Evolutionary conservation across 2,329 filamentous ascomycete species (phyloP).

Genomic region (Botrytis byssoidea): DNA sequence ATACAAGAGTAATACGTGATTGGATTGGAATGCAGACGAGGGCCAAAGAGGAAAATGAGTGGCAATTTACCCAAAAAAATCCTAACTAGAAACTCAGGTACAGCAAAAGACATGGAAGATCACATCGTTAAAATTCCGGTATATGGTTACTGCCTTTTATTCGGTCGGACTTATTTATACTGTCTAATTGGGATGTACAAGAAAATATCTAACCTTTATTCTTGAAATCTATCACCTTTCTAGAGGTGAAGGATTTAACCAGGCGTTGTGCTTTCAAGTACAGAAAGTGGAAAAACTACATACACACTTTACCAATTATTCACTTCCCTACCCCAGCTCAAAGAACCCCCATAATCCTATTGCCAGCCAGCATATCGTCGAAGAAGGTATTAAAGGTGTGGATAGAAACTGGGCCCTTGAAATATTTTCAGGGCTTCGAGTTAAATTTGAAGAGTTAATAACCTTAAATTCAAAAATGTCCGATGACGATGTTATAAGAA

Average conservation of each 20-base stretch:
- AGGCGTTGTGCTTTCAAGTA: not conserved
- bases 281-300: not conserved
- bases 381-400: not conserved
- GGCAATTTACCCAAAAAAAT: not conserved
- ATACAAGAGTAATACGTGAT: not conserved
- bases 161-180: not conserved
- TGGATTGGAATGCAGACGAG: not conserved
- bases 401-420: not conserved
- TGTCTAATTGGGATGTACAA: not conserved
- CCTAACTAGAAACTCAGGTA: not conserved
- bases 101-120: not conserved
- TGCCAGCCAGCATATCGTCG: not conserved
- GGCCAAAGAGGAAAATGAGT: not conserved
- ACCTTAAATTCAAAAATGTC: conserved; percentile 14
- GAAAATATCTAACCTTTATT: not conserved
- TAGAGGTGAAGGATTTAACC: not conserved
- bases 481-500: conserved; percentile 1
- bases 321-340: not conserved
- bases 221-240: not conserved
- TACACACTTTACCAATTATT: not conserved
- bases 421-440: not conserved
- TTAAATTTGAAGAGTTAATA: not conserved
- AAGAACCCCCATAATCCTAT: not conserved
- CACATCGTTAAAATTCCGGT: conserved; percentile 2
- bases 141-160: not conserved